Percentiles rank a stretch among this genome's conserved stretches.
Conservation (phyloP, 2,329 filamentous ascomycete species). For the Sarocladiaceae sp. region DNA sequence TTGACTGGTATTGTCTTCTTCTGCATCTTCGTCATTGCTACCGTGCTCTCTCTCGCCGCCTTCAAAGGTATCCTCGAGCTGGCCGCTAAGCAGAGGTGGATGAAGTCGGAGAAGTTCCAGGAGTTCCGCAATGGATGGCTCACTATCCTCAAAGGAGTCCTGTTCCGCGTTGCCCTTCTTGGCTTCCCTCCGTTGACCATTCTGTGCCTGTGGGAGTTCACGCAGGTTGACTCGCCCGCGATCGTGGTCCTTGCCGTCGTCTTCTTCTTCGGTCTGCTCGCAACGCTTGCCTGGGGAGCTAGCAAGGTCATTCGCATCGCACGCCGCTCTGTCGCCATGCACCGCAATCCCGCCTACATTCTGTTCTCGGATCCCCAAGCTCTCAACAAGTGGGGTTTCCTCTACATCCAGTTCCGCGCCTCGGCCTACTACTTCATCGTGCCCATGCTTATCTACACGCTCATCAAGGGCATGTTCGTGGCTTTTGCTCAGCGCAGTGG, state of each 20-base stretch:
- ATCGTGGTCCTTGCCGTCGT: constrained; percentile 83
- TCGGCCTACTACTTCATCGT: constrained; percentile 94
- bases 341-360: constrained; percentile 95
- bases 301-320: constrained; percentile 87
- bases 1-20: constrained; percentile 88
- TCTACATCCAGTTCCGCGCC: constrained; percentile 94
- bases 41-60: constrained; percentile 62
- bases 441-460: constrained; percentile 66
- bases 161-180: constrained; percentile 85
- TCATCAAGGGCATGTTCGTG: constrained; percentile 88
- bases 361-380: constrained; percentile 92
- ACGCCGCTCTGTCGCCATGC: constrained; percentile 79
- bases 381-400: constrained; percentile 96
- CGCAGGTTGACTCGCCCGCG: constrained; percentile 74
- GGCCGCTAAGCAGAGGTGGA: constrained; percentile 66
- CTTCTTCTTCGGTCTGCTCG: constrained; percentile 75
- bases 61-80: constrained; percentile 81
- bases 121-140: constrained; percentile 95
- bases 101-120: constrained; percentile 78
- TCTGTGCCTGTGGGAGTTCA: constrained; percentile 90
- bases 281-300: constrained; percentile 76
- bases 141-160: constrained; percentile 85
- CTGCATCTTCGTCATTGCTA: constrained; percentile 71
- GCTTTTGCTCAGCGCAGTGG: constrained; percentile 68
- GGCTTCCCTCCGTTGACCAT: constrained; percentile 89